phyloP scores from a whole-genome alignment of 176 grass and related monocot species.

The Elymus sibiricus region DNA sequence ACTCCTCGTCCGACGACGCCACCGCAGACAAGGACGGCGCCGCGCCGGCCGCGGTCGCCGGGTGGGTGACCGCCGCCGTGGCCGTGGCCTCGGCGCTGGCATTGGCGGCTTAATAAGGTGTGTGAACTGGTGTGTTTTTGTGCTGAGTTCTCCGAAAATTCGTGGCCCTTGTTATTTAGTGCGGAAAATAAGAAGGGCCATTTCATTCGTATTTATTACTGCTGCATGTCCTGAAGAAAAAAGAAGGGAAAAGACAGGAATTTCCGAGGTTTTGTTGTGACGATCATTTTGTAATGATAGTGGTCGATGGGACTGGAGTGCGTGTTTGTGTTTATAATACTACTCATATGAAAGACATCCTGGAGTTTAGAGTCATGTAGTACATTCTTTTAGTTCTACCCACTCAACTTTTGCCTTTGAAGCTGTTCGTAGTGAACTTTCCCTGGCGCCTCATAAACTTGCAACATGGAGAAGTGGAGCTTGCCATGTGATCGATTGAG shows the following conservation, averaged over 20 bases:
- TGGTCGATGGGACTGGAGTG: slow-evolving; percentile 26
- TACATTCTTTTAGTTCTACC: neutral
- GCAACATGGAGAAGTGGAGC: neutral
- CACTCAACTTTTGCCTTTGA: neutral
- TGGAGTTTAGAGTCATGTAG: slow-evolving; percentile 1
- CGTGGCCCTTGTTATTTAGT: slow-evolving; percentile 20
- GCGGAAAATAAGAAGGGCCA: slow-evolving; percentile 45
- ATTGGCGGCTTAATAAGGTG: slow-evolving; percentile 17
- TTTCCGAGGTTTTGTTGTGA: slow-evolving; percentile 26
- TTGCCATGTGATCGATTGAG: neutral
- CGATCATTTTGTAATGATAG: slow-evolving; percentile 51
- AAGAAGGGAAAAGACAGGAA: neutral
- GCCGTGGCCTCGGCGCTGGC: slow-evolving; percentile 17
- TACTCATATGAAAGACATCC: neutral
- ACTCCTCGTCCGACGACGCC: slow-evolving; percentile 11
- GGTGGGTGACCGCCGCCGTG: slow-evolving; percentile 5
- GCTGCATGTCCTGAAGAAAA: neutral
- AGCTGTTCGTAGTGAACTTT: slow-evolving; percentile 14
- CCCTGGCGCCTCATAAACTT: too few relatives aligned
- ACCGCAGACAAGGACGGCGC: slow-evolving; percentile 43
- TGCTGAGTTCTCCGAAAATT: slow-evolving; percentile 7
- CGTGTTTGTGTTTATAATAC: slow-evolving; percentile 29
- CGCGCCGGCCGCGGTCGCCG: neutral
- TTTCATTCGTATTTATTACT: slow-evolving; percentile 15
- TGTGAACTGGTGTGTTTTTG: neutral